Conservation (phyloP, 2,329 filamentous ascomycete genomes). For the Penicillium hesseltinei region DNA sequence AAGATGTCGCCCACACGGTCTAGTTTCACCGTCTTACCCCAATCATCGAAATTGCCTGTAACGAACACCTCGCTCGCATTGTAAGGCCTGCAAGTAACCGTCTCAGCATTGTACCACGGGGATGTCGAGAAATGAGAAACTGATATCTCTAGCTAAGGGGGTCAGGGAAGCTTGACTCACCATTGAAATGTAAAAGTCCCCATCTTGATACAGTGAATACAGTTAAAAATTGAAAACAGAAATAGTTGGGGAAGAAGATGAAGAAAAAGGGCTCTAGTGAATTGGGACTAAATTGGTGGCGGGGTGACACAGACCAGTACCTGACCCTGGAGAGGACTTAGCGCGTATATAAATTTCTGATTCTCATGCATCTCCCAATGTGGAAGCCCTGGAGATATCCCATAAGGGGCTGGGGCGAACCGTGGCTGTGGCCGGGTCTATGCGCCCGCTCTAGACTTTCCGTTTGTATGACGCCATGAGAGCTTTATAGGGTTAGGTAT, state of each 20-base stretch:
- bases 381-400: not conserved
- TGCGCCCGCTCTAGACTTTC: slow-evolving; percentile 1
- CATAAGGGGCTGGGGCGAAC: not conserved
- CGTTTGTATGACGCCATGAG: not conserved
- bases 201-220: slow-evolving; percentile 21
- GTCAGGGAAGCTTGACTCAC: slow-evolving; percentile 25
- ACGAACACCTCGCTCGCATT: slow-evolving; percentile 85
- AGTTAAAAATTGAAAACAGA: not conserved
- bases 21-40: slow-evolving; percentile 82
- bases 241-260: not conserved
- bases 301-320: slow-evolving; percentile 25
- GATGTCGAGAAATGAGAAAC: not conserved
- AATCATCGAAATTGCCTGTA: slow-evolving; percentile 93
- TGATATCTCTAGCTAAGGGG: not conserved
- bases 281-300: slow-evolving; percentile 12
- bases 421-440: not conserved
- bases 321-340: slow-evolving; percentile 3
- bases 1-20: slow-evolving; percentile 71
- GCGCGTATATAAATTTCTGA: not conserved
- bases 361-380: not conserved
- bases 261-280: not conserved
- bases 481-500: not conserved
- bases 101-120: slow-evolving; percentile 29
- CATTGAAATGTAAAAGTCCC: slow-evolving; percentile 40
- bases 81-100: slow-evolving; percentile 64